A percentile compares a stretch with the other conserved stretches of the same genome.
Evolutionary conservation across 2,329 filamentous ascomycete species (phyloP).

Genomic region (Scytalidium sp.): DNA sequence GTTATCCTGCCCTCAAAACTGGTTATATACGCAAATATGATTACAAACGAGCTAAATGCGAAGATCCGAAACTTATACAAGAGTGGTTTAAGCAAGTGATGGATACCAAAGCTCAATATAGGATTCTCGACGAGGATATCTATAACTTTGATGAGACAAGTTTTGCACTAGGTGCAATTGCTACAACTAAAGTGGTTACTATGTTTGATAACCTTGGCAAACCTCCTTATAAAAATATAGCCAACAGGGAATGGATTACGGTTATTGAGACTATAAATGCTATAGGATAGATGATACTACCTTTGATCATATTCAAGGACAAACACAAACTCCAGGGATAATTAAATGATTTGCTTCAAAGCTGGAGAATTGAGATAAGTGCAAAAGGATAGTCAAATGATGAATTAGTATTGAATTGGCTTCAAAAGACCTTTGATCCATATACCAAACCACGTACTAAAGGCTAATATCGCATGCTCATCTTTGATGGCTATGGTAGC

Average conservation of each 20-base stretch:
- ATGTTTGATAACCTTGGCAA: constrained; percentile 11
- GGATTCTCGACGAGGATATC: constrained; percentile 14
- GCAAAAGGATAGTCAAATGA: constrained; percentile 30
- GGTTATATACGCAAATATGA: constrained; percentile 5
- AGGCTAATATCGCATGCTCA: constrained; percentile 26
- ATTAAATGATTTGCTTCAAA: constrained; percentile 11
- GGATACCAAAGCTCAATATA: constrained; percentile 15
- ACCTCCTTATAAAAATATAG: constrained; percentile 13
- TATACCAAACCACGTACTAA: constrained; percentile 17
- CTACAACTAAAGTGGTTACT: constrained; percentile 17
- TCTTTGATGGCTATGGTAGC: constrained; percentile 32
- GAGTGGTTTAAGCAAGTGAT: constrained; percentile 14
- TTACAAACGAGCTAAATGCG: constrained; percentile 13
- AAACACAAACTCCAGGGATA: constrained; percentile 4
- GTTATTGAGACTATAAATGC: constrained; percentile 22
- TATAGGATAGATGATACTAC: constrained; percentile 17
- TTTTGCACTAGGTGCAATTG: constrained; percentile 19
- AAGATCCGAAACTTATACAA: constrained; percentile 16
- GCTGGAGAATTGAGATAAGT: constrained; percentile 22
- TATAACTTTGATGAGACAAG: constrained; percentile 22
- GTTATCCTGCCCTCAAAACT: not conserved
- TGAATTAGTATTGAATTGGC: constrained; percentile 26
- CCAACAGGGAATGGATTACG: constrained; percentile 24
- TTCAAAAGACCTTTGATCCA: constrained; percentile 27
- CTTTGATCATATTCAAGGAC: constrained; percentile 23